A percentile compares a stretch with the other conserved stretches of the same genome.
These are phyloP conservation scores for Serendipita vermifera DNA, from an alignment of 768 basidiomycete genomes.

Conservation along the genomic window DNA sequence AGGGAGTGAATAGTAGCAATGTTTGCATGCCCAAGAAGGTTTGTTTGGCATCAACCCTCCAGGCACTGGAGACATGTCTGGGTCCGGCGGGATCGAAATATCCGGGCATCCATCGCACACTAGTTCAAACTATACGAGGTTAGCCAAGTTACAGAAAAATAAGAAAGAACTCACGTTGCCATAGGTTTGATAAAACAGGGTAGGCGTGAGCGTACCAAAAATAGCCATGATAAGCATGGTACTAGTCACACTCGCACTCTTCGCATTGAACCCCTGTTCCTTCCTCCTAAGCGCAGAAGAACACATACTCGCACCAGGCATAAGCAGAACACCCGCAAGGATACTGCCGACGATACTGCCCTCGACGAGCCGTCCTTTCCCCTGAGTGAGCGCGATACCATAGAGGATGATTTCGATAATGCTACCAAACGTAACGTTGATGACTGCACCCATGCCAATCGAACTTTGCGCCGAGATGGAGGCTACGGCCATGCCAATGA, in stretches of 20 bases:
- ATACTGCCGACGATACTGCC: conserved; percentile 93
- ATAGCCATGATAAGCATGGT: conserved; percentile 99
- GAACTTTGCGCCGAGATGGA: conserved; percentile 97
- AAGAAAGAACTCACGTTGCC: conserved; percentile 60
- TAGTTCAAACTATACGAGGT: conserved; percentile 58
- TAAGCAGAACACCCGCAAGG: conserved; percentile 86
- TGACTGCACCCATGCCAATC: conserved; percentile 98
- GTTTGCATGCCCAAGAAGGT: conserved; percentile 72
- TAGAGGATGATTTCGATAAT: conserved; percentile 96
- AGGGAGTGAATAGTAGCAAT: conserved; percentile 90
- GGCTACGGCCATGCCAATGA: conserved; percentile 99
- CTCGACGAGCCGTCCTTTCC: conserved; percentile 89
- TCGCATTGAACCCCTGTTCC: conserved; percentile 98
- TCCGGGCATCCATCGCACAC: conserved; percentile 71
- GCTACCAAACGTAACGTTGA: conserved; percentile 98
- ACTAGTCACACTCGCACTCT: conserved; percentile 94
- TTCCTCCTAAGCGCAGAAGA: conserved; percentile 79
- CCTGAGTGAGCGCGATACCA: conserved; percentile 72
- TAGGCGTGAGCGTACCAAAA: conserved; percentile 89
- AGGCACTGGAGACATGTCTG: conserved; percentile 13
- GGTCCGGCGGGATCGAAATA: neutral
- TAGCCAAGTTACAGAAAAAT: conserved; percentile 15
- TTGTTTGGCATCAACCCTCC: conserved; percentile 18
- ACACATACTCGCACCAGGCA: conserved; percentile 96
- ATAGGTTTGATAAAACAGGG: conserved; percentile 95